Evolutionary conservation across 371 early-diverging fungal genomes (phyloP).

Genomic region (Amoeboaphelidium occidentale): DNA sequence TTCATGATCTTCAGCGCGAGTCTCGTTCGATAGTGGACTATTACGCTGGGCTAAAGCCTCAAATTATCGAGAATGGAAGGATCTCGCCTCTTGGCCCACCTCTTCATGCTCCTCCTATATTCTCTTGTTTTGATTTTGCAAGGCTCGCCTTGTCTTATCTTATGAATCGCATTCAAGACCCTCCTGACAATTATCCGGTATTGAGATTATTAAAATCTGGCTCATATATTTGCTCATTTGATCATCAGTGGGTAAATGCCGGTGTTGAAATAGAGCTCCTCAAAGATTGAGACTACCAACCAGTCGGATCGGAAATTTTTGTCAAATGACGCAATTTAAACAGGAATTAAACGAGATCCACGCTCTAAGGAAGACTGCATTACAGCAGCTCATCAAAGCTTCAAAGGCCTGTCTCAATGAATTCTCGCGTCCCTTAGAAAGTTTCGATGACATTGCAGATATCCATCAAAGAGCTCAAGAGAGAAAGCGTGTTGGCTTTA

Average conservation of each 20-base stretch:
- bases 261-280: background rate
- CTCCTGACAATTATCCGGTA: background rate
- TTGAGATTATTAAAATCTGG: background rate
- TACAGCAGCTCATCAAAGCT: too few species aligned
- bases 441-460: too few species aligned
- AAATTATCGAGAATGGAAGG: background rate
- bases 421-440: too few species aligned
- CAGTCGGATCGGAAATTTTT: too few species aligned
- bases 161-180: background rate
- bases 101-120: background rate
- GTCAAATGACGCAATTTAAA: too few species aligned
- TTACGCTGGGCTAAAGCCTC: background rate
- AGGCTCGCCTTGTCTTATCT: background rate
- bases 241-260: background rate
- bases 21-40: background rate
- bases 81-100: background rate
- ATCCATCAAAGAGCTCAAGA: too few species aligned
- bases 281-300: background rate
- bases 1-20: background rate
- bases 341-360: too few species aligned
- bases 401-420: too few species aligned
- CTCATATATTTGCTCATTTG: background rate
- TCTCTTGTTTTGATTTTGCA: background rate
- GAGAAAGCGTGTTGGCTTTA: too few species aligned
- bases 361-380: too few species aligned